phyloP scores from a whole-genome alignment of 2,329 filamentous ascomycete genomes.

The Nemania sp. region DNA sequence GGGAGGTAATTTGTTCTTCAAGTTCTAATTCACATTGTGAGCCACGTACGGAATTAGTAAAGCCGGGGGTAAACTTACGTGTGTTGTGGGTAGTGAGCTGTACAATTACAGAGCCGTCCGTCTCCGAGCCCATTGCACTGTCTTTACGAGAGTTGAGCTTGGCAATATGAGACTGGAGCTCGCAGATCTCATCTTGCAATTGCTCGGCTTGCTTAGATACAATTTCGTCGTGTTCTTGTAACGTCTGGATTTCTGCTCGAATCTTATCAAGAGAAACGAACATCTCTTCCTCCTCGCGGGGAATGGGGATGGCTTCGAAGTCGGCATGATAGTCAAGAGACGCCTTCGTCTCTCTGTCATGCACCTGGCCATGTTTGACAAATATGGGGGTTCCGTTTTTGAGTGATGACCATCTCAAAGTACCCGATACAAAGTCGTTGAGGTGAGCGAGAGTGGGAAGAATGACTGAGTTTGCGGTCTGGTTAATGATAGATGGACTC shows the following conservation, averaged over 20 bases:
- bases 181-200: constrained; percentile 56
- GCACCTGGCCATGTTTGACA: constrained; percentile 57
- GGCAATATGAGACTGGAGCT: constrained; percentile 54
- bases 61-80: constrained; percentile 51
- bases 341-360: constrained; percentile 47
- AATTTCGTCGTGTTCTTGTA: constrained; percentile 61
- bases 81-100: constrained; percentile 58
- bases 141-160: constrained; percentile 50
- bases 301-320: constrained; percentile 55
- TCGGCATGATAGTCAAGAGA: constrained; percentile 50
- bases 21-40: constrained; percentile 49
- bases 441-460: constrained; percentile 59
- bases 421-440: constrained; percentile 62
- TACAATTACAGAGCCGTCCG: constrained; percentile 49
- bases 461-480: constrained; percentile 57
- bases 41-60: constrained; percentile 5
- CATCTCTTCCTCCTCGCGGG: constrained; percentile 60
- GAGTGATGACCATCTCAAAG: constrained; percentile 55
- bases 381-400: constrained; percentile 61
- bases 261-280: constrained; percentile 67
- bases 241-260: constrained; percentile 59
- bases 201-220: constrained; percentile 59
- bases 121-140: constrained; percentile 49
- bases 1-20: constrained; percentile 61
- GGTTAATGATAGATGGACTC: constrained; percentile 42